Evolutionary conservation across 345 rosid genomes (phyloP).

Genomic region (Durio zibethinus): DNA sequence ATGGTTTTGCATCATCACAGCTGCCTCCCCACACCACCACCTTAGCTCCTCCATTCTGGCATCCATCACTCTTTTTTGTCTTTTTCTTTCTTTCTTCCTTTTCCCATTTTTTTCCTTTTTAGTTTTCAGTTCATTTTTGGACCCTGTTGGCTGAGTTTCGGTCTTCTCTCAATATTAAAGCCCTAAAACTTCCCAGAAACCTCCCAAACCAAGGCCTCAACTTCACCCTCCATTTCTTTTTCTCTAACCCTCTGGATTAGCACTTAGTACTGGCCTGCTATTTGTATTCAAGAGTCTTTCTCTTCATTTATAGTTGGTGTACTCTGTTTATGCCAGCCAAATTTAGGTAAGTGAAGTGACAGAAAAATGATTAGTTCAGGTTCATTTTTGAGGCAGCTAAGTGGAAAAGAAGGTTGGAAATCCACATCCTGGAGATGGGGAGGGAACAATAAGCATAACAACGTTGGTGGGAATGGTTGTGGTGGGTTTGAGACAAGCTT

Average conservation of each 20-base stretch:
- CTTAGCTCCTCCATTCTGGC: background rate
- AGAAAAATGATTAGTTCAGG: conserved; percentile 34
- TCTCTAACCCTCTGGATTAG: background rate
- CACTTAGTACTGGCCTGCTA: background rate
- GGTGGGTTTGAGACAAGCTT: conserved; percentile 16
- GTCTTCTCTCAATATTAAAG: background rate
- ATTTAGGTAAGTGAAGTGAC: background rate
- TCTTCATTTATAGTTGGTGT: background rate
- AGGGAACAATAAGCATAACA: conserved; percentile 9
- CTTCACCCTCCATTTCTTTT: background rate
- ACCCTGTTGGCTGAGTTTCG: background rate
- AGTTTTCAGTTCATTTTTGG: background rate
- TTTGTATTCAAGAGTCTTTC: conserved; percentile 3
- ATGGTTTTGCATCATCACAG: conserved; percentile 25
- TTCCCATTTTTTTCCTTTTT: background rate
- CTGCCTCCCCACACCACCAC: background rate
- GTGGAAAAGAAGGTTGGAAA: conserved; percentile 54
- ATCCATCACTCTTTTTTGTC: conserved; percentile 6
- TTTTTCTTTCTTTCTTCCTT: background rate
- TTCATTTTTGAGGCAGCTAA: conserved; percentile 54
- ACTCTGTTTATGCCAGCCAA: background rate
- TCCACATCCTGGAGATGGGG: conserved; percentile 61
- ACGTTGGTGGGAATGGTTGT: conserved; percentile 19
- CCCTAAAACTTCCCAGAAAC: conserved; percentile 5
- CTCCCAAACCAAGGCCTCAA: background rate